Evolutionary conservation across 352 stramenopile genomes (phyloP).

Genomic region (Thraustochytrium striatum): DNA sequence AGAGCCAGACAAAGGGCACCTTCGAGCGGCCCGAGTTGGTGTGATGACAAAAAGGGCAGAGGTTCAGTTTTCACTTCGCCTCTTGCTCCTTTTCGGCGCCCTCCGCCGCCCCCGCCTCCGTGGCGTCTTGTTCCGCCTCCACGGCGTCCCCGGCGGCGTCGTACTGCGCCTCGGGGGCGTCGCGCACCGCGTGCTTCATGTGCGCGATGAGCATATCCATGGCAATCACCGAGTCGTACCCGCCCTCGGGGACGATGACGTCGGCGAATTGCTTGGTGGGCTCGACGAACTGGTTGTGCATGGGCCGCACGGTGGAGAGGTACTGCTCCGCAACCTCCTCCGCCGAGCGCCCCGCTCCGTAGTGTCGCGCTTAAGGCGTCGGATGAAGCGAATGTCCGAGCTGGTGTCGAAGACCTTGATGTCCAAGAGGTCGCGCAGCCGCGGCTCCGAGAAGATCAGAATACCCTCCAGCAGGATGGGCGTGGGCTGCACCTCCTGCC

Average conservation of each 20-base stretch:
- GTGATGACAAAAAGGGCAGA: neutral
- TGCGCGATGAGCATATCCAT: slow-evolving; percentile 86
- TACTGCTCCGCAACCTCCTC: slow-evolving; percentile 94
- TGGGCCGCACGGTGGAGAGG: slow-evolving; percentile 91
- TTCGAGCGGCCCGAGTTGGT: neutral
- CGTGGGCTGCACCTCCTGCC: slow-evolving; percentile 69
- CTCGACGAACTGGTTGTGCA: slow-evolving; percentile 97
- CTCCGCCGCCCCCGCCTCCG: too few species aligned
- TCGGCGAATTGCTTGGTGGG: slow-evolving; percentile 88
- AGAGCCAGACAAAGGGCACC: slow-evolving; percentile 4
- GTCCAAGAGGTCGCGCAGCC: slow-evolving; percentile 83
- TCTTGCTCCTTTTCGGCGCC: too few species aligned
- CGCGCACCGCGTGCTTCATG: slow-evolving; percentile 57
- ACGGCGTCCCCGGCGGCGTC: too few species aligned
- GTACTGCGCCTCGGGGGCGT: neutral
- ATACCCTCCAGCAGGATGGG: slow-evolving; percentile 93
- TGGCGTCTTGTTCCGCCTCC: too few species aligned
- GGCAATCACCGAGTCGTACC: slow-evolving; percentile 76
- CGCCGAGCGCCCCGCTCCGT: slow-evolving; percentile 85
- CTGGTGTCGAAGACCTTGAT: slow-evolving; percentile 95
- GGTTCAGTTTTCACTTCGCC: neutral
- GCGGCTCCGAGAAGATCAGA: slow-evolving; percentile 85
- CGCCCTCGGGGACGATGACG: slow-evolving; percentile 87
- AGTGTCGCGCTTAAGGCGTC: slow-evolving; percentile 85
- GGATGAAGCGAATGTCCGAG: slow-evolving; percentile 86